phyloP scores from a whole-genome alignment of 225 moss, liverwort and hornwort genomes.

The Pleurozium schreberi region DNA sequence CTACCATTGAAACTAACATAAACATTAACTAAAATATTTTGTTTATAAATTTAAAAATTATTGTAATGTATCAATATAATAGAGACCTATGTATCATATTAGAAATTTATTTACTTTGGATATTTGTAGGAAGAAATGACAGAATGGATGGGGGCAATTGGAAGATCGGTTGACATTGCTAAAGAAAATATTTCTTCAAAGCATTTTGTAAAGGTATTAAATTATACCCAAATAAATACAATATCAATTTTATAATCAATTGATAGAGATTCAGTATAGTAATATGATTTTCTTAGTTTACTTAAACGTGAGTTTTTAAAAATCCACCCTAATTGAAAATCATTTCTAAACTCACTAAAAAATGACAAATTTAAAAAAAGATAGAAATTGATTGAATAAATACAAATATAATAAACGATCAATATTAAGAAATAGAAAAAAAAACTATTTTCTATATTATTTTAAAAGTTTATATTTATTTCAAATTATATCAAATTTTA shows the following conservation, averaged over 20 bases:
- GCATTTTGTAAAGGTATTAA: background rate
- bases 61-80: no score
- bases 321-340: background rate
- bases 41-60: no score
- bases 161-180: background rate
- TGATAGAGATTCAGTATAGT: no score
- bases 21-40: background rate
- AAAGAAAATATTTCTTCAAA: background rate
- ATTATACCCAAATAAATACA: background rate
- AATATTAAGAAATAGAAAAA: background rate
- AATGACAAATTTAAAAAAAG: no score
- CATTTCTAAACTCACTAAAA: no score
- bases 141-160: background rate
- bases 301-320: no score
- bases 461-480: accelerated
- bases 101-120: background rate
- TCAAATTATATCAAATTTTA: background rate
- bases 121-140: background rate
- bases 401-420: background rate
- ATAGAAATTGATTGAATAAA: background rate
- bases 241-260: no score
- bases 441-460: background rate
- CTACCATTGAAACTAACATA: background rate
- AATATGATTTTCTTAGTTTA: background rate
- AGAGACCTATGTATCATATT: no score